Conservation (phyloP, 2,329 filamentous ascomycete genomes). For the Ilyonectria destructans region DNA sequence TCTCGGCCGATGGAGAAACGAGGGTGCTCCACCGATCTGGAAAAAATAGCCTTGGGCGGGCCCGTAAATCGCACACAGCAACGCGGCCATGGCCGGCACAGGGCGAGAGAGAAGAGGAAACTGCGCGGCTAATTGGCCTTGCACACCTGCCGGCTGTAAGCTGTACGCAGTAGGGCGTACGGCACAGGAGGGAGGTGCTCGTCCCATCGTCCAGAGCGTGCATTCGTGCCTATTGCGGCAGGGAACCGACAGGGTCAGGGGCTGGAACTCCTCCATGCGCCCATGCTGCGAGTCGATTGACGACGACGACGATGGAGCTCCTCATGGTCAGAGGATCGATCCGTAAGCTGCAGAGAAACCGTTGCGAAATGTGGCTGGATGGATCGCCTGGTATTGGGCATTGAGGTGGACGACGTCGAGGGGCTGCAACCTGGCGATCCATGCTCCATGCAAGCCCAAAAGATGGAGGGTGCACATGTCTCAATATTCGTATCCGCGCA, state of each 20-base stretch:
- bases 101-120: background rate
- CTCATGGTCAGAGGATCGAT: constrained; percentile 1
- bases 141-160: background rate
- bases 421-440: constrained; percentile 9
- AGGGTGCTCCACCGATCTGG: constrained; percentile 21
- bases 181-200: background rate
- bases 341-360: constrained; percentile 3
- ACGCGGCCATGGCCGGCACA: constrained; percentile 19
- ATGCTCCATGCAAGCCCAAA: constrained; percentile 5
- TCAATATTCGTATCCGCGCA: background rate
- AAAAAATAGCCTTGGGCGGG: constrained; percentile 6
- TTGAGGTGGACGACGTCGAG: background rate
- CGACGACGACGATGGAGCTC: background rate
- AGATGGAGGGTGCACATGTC: background rate
- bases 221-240: background rate
- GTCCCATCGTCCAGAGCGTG: background rate
- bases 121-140: background rate
- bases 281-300: background rate
- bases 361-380: background rate
- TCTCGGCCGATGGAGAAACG: constrained; percentile 45
- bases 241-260: background rate
- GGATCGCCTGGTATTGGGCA: background rate
- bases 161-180: background rate
- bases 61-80: constrained; percentile 9
- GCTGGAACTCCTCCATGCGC: background rate